phyloP scores from a whole-genome alignment of 2,329 filamentous ascomycete genomes.

The Incumbomyces lentus region DNA sequence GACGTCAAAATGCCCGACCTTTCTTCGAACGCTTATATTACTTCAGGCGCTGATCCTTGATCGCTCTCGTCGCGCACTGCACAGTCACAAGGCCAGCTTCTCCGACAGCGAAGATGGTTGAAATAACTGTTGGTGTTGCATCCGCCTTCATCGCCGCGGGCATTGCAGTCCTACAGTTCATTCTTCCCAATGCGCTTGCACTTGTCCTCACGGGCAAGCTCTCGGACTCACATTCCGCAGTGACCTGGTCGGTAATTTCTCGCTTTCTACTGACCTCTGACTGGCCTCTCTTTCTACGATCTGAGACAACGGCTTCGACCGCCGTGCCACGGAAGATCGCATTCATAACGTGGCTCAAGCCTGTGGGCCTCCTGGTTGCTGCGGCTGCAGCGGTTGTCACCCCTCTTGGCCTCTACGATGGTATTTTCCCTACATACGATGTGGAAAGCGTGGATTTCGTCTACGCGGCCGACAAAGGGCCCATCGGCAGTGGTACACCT shows the following conservation, averaged over 20 bases:
- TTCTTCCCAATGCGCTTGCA: constrained; percentile 28
- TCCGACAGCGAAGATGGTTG: constrained; percentile 8
- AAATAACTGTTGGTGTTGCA: constrained; percentile 29
- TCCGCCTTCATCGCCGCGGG: constrained; percentile 32
- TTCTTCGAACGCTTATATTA: no score
- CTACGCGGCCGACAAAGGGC: constrained; percentile 29
- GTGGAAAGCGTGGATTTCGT: constrained; percentile 24
- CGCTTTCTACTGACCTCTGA: constrained; percentile 28
- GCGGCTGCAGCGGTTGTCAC: constrained; percentile 37
- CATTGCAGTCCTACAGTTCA: constrained; percentile 30
- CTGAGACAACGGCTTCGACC: constrained; percentile 27
- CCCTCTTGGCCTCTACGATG: constrained; percentile 37
- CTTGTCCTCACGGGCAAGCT: constrained; percentile 29
- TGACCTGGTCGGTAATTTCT: constrained; percentile 32
- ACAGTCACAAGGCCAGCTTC: not conserved
- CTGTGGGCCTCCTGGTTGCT: constrained; percentile 26
- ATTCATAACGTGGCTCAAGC: constrained; percentile 21
- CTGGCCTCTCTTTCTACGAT: constrained; percentile 34
- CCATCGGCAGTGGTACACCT: constrained; percentile 33
- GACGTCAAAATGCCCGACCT: no score
- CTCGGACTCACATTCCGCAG: constrained; percentile 28
- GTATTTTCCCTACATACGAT: constrained; percentile 21
- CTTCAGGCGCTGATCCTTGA: not conserved
- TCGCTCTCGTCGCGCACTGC: not conserved
- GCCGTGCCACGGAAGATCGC: constrained; percentile 25